These are phyloP conservation scores for Sphaerulina populicola DNA, from an alignment of 2,329 filamentous ascomycete genomes.

Conservation along the genomic window DNA sequence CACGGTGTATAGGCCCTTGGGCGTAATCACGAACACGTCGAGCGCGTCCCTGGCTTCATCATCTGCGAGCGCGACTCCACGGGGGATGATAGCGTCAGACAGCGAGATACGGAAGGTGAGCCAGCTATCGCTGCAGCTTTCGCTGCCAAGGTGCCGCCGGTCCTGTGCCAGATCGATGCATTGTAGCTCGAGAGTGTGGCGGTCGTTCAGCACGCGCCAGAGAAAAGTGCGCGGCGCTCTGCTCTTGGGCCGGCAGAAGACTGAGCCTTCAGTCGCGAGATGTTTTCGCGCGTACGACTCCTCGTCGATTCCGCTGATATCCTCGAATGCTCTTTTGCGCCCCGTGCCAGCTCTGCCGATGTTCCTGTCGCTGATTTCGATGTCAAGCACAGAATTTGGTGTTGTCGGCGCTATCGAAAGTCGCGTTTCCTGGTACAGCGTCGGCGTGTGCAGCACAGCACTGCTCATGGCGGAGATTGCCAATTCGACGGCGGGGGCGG, in stretches of 20 bases:
- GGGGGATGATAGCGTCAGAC: conserved; percentile 65
- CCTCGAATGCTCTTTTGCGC: conserved; percentile 33
- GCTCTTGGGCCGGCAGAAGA: conserved; percentile 74
- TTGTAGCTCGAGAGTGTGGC: conserved; percentile 71
- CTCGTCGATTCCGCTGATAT: conserved; percentile 53
- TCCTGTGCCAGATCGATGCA: conserved; percentile 69
- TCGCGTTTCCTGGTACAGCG: conserved; percentile 26
- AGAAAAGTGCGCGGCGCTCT: conserved; percentile 75
- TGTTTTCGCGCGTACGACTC: conserved; percentile 62
- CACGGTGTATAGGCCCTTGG: conserved; percentile 75
- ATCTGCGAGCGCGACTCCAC: conserved; percentile 77
- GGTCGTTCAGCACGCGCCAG: conserved; percentile 79
- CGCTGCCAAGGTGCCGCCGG: conserved; percentile 23
- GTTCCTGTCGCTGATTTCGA: conserved; percentile 52
- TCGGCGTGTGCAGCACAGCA: conserved; percentile 13
- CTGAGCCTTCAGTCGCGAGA: conserved; percentile 67
- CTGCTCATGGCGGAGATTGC: conserved; percentile 5
- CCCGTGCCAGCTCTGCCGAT: conserved; percentile 17
- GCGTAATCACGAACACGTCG: conserved; percentile 65
- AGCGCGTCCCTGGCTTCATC: conserved; percentile 67
- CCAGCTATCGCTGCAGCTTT: conserved; percentile 33
- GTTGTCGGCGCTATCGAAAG: conserved; percentile 20
- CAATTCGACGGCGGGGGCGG: conserved; percentile 1
- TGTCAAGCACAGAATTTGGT: conserved; percentile 52
- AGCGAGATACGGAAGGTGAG: conserved; percentile 74